Conservation (phyloP, 1,139 yeast genomes). For the Magnusiomyces paraingens region DNA sequence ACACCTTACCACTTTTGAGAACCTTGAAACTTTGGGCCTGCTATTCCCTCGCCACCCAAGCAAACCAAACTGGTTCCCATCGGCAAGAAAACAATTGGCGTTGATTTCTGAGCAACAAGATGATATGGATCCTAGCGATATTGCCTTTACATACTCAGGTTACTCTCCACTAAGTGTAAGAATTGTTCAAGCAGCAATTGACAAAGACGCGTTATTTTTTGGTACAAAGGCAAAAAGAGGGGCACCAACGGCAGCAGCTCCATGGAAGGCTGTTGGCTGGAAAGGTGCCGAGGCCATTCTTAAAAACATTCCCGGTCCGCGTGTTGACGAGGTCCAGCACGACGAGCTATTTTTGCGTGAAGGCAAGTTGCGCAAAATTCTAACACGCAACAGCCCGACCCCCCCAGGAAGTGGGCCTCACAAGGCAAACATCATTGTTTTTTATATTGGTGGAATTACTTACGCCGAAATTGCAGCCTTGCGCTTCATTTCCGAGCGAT, state of each 20-base stretch:
- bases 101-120: constrained; percentile 31
- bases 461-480: constrained; percentile 68
- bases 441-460: constrained; percentile 75
- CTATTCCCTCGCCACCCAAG: constrained; percentile 30
- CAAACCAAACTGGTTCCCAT: constrained; percentile 30
- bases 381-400: constrained; percentile 27
- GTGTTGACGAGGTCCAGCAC: constrained; percentile 32
- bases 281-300: constrained; percentile 33
- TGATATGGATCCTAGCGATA: constrained; percentile 28
- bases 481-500: constrained; percentile 44
- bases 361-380: constrained; percentile 33
- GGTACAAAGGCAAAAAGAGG: neutral
- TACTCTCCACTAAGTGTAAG: constrained; percentile 42
- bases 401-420: constrained; percentile 25
- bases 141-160: constrained; percentile 40
- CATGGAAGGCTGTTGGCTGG: constrained; percentile 34
- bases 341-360: constrained; percentile 29
- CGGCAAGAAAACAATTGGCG: constrained; percentile 26
- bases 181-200: constrained; percentile 36
- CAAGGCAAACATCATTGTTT: constrained; percentile 38
- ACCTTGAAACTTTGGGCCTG: constrained; percentile 38
- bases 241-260: neutral
- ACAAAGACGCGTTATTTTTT: constrained; percentile 21
- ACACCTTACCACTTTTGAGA: constrained; percentile 37
- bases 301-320: constrained; percentile 32